Evolutionary conservation across 2,329 filamentous ascomycete species (phyloP).

Genomic region (Clonostachys solani): DNA sequence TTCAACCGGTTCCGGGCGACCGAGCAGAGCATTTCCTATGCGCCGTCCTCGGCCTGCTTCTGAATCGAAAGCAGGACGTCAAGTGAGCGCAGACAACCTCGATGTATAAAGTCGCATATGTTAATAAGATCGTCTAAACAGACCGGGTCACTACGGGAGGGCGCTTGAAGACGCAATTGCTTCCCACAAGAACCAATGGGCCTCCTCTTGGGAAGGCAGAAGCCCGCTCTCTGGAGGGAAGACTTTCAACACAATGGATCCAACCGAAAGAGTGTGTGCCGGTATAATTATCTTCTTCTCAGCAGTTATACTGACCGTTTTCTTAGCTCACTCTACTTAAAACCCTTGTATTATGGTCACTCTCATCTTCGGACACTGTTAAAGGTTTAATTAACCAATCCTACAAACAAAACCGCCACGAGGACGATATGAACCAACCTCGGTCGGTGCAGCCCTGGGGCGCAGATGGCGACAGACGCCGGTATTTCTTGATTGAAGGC

Average conservation of each 20-base stretch:
- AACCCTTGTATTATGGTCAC: conserved; percentile 81
- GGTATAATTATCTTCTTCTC: background rate
- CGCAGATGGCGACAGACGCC: conserved; percentile 80
- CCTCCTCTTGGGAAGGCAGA: conserved; percentile 73
- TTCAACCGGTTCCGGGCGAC: conserved; percentile 73
- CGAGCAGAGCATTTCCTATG: conserved; percentile 86
- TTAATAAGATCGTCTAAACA: conserved; percentile 28
- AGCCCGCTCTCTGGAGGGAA: conserved; percentile 79
- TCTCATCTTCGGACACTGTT: conserved; percentile 82
- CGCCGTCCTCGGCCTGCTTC: conserved; percentile 77
- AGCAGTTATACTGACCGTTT: background rate
- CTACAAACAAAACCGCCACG: conserved; percentile 84
- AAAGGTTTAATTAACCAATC: conserved; percentile 78
- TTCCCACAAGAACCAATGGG: conserved; percentile 85
- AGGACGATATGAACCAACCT: conserved; percentile 76
- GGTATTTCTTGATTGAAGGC: conserved; percentile 92
- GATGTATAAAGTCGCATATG: background rate
- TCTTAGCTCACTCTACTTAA: conserved; percentile 75
- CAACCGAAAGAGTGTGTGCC: conserved; percentile 69
- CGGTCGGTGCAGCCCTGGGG: conserved; percentile 90
- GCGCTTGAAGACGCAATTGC: conserved; percentile 91
- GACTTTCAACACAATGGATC: conserved; percentile 78
- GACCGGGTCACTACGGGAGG: conserved; percentile 86
- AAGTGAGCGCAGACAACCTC: conserved; percentile 61
- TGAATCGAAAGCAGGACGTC: conserved; percentile 98